phyloP scores from a whole-genome alignment of 192 early-diverging fungal genomes.

The Rhizoclosmatium globosum region DNA sequence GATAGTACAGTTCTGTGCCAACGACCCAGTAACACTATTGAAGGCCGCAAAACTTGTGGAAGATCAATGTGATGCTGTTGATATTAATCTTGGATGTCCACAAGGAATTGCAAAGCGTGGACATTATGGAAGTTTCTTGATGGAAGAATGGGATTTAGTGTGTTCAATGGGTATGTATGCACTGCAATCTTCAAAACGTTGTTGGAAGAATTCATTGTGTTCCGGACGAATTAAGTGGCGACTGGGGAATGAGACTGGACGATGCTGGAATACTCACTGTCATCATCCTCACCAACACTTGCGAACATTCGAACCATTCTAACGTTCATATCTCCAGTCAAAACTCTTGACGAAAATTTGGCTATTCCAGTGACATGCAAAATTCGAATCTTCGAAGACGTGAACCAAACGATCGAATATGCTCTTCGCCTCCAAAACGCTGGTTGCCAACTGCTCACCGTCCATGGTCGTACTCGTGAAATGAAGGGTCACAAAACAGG shows the following conservation, averaged over 20 bases:
- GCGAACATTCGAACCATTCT: too few relatives aligned
- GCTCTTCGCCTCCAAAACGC: constrained; percentile 96
- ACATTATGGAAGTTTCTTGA: constrained; percentile 91
- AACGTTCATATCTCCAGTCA: neutral
- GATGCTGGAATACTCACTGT: neutral
- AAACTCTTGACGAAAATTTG: constrained; percentile 77
- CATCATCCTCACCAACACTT: neutral
- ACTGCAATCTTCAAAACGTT: neutral
- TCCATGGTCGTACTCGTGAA: constrained; percentile 94
- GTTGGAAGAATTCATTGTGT: too few relatives aligned
- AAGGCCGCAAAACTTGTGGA: constrained; percentile 84
- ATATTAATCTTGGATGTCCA: constrained; percentile 96
- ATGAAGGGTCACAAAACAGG: constrained; percentile 98
- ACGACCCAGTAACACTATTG: constrained; percentile 86
- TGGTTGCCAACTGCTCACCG: constrained; percentile 90
- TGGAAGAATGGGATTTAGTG: constrained; percentile 88
- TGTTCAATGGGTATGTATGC: constrained; percentile 50
- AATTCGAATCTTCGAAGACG: constrained; percentile 89
- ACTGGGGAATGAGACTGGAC: too few relatives aligned
- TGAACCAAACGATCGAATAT: constrained; percentile 90
- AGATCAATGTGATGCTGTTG: constrained; percentile 89
- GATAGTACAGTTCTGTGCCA: constrained; percentile 95
- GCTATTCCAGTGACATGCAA: constrained; percentile 94
- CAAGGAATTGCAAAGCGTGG: constrained; percentile 93
- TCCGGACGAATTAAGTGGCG: too few relatives aligned